These are phyloP conservation scores for Ceratocystis variospora DNA, from an alignment of 2,329 filamentous ascomycete genomes.

Conservation along the genomic window DNA sequence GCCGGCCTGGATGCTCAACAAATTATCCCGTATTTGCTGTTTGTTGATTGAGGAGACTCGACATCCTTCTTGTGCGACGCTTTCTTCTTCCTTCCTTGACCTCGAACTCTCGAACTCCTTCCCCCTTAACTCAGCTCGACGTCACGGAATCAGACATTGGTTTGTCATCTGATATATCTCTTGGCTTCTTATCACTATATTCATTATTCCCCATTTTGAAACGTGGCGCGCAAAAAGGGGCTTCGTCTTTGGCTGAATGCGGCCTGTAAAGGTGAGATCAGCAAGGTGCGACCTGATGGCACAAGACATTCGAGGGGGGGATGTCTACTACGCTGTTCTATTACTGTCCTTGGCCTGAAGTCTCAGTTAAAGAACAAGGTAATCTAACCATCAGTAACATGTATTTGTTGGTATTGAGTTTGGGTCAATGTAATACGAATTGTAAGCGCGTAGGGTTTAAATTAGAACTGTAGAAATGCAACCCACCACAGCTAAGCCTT, in stretches of 20 bases:
- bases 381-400: neutral
- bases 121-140: neutral
- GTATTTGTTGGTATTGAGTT: neutral
- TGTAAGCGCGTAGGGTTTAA: neutral
- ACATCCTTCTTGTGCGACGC: constrained; percentile 2
- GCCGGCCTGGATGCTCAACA: neutral
- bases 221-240: neutral
- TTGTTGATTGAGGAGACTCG: neutral
- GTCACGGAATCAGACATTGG: neutral
- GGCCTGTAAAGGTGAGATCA: neutral
- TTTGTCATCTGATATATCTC: neutral
- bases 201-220: neutral
- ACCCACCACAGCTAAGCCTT: no score
- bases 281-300: neutral
- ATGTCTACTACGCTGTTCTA: neutral
- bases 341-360: neutral
- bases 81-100: neutral
- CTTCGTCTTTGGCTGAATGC: neutral
- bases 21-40: neutral
- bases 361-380: neutral
- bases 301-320: neutral
- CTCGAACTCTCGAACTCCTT: neutral
- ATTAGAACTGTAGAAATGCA: neutral
- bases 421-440: constrained; percentile 20
- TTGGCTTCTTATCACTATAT: neutral